Evolutionary conservation across 2,329 filamentous ascomycete species (phyloP).

Genomic region (Penicillium olsonii): DNA sequence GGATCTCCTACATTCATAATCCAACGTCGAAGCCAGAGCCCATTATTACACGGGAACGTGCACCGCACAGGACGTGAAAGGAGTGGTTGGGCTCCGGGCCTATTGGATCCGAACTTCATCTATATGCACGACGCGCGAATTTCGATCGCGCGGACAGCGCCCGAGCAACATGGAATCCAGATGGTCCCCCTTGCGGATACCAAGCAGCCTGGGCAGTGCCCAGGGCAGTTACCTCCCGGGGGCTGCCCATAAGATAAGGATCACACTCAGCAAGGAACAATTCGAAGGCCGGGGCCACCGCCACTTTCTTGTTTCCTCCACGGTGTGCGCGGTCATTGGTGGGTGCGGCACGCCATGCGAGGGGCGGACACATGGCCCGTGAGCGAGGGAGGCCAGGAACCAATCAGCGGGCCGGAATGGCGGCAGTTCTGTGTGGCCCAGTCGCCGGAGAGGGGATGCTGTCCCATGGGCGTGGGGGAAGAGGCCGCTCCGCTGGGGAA

Average conservation of each 20-base stretch:
- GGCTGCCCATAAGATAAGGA: not conserved
- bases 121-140: not conserved
- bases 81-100: not conserved
- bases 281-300: constrained; percentile 19
- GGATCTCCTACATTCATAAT: constrained; percentile 1
- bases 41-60: not conserved
- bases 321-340: constrained; percentile 17
- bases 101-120: not conserved
- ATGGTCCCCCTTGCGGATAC: not conserved
- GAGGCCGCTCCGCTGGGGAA: constrained; percentile 1
- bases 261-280: constrained; percentile 12
- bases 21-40: constrained; percentile 3
- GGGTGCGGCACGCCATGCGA: constrained; percentile 24
- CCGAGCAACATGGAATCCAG: not conserved
- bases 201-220: not conserved
- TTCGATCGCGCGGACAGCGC: not conserved
- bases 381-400: constrained; percentile 4
- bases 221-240: too few relatives aligned
- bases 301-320: constrained; percentile 19
- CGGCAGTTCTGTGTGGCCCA: constrained; percentile 7
- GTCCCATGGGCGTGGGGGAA: constrained; percentile 4
- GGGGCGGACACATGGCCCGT: constrained; percentile 30
- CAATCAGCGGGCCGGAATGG: constrained; percentile 12
- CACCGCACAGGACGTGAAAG: not conserved
- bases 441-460: constrained; percentile 1